Evolutionary conservation across 768 basidiomycete species (phyloP), one percentile per base, ranked within the genome.

Genomic region (Agrocybe chaxingu): DNA sequence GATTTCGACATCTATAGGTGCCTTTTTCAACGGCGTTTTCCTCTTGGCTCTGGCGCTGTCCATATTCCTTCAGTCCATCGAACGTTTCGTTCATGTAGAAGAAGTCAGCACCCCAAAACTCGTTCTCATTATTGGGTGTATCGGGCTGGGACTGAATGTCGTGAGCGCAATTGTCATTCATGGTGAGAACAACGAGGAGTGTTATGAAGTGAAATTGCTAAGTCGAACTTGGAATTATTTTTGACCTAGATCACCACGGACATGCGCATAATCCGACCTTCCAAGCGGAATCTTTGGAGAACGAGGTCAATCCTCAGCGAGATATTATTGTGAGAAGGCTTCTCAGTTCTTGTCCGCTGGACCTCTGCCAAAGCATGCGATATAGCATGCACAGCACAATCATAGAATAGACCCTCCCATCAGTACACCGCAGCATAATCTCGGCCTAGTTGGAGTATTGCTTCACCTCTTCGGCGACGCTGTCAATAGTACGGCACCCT

Each of bases 21-120:
- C 75, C 11, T 79, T 79, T 58, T 79, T 79, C 66, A 78, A 79
- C 56, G 77, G 76, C 29, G 76, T 77, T 10, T 80, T 80, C 57
- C 70, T 79, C 8, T 65, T 80, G 32, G 78, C 77, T 2, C 65
- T 80, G 47, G 78, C 75, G 3, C 65, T 81, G 18, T 80, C 77
- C 33, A 79, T 82, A 40, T 72, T 76, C 51, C 63, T 78, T 19
- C 69, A 82, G 64, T 76, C 79, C 1, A 68, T 81, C 45, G 77
- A 80, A 59, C 71, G 79, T 18, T 82, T 82, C 56, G 65, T 80
- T 47, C 66, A 75, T 54, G 57, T 79, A 18, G 70, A 80, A 56
- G 59, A 53, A 9, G 67, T 81, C 10, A 62, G 74, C 13, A 65
- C 66, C 0, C 79, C 79, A 1, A 52, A 71, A 30, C 66, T 74